Base-by-base conservation (phyloP, 169 alveolate genomes). In the Theileria equi region DNA sequence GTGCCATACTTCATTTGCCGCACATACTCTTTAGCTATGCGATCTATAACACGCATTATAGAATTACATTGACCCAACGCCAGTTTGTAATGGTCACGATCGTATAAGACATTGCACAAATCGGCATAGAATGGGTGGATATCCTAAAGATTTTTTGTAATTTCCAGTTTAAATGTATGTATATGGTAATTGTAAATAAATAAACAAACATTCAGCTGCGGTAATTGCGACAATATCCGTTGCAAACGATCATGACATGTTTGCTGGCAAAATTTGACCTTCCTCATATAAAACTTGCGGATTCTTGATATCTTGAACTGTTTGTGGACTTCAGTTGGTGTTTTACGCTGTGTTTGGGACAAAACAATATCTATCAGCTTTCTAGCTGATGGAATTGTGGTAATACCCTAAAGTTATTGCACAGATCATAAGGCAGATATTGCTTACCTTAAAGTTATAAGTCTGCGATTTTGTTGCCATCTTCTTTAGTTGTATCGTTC, bases 101-200 rank as follows among this genome's bases (percentile, higher is more conserved):
- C 99, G 85, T 98, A 98, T 54, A 98, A 84, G 31, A 98, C 97
- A 73, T 98, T 95, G 76, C 96, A 95, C 71, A 98, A 70, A 81
- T 96, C 99, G 34, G 98, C 93, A 88, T 96, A 98, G 85, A 98
- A 98, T 8, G 99, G 99, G 79, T 98, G 99, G 35, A 98, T 96
- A 70, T 96, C 98, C 92, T 87, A 57, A 0, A 40, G 0, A 25
- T 32, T 34, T 8, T 23, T 0, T 21, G 1, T 1, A 34, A 31
- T 21, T 44, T 3, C 17, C 23, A 44, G 53, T n/a, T 44, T 28
- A 31, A 7, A 43, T 44, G 10, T 5, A 43, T 25, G 5, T 6
- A 4, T 28, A 26, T 1, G 21, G 10, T 59, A 59, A 31, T 31
- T 2, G 7, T 29, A 45, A 35, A 1, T 25, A 45, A 38, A 44